Conservation (phyloP, 1,284 basidiomycete genomes). For the Hymenochaete sp. region DNA sequence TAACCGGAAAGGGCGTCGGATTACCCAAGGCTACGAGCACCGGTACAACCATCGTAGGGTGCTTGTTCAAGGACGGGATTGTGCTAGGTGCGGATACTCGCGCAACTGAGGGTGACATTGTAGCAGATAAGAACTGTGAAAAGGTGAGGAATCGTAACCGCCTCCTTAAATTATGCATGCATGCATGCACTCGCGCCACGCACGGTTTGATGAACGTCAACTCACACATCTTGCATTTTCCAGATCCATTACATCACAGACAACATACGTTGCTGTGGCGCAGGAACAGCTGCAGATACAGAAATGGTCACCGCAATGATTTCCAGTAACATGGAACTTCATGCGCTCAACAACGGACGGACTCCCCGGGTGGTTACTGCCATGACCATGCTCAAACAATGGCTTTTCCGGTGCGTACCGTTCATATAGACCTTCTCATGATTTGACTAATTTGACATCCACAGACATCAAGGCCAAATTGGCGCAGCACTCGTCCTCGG, state of each 20-base stretch:
- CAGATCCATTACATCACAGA: conserved; percentile 97
- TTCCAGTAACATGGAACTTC: conserved; percentile 88
- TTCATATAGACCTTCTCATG: no score
- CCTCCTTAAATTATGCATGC: not conserved
- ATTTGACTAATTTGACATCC: not conserved
- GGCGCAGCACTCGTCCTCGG: conserved; percentile 97
- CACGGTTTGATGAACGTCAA: not conserved
- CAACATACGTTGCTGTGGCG: conserved; percentile 94
- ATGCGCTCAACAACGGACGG: conserved; percentile 76
- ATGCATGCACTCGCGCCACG: not conserved
- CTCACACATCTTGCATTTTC: not conserved
- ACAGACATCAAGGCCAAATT: conserved; percentile 87
- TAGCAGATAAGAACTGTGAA: conserved; percentile 99
- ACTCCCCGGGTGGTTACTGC: conserved; percentile 90
- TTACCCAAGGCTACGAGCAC: conserved; percentile 85
- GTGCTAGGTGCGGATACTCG: conserved; percentile 96
- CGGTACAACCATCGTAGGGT: conserved; percentile 97
- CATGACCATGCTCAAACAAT: conserved; percentile 97
- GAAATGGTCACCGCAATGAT: conserved; percentile 93
- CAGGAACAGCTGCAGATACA: conserved; percentile 96
- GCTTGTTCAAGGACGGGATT: conserved; percentile 88
- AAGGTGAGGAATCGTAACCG: conserved; percentile 52
- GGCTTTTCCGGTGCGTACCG: conserved; percentile 69
- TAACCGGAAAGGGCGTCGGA: conserved; percentile 60
- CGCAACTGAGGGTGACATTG: conserved; percentile 90